Conservation (phyloP, 192 early-diverging fungal species). For the Chytriomyces confervae region DNA sequence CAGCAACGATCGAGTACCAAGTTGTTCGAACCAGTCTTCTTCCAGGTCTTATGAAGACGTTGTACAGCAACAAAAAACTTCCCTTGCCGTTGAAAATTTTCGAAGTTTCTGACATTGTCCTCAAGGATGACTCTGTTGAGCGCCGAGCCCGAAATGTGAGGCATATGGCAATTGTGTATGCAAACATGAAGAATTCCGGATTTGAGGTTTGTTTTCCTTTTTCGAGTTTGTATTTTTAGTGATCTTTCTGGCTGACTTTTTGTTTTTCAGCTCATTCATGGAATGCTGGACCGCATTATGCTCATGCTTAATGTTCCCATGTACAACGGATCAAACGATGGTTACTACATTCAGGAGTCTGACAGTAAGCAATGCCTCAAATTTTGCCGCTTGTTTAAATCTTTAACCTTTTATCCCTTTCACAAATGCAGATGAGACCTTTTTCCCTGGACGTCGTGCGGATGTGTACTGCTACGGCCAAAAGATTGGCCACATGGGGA, state of each 20-base stretch:
- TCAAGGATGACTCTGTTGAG: conserved; percentile 84
- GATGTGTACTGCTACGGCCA: conserved; percentile 74
- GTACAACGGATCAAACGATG: conserved; percentile 54
- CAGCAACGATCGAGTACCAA: conserved; percentile 82
- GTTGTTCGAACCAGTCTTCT: conserved; percentile 92
- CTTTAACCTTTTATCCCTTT: not conserved
- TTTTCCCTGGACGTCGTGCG: conserved; percentile 90
- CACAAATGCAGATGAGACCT: conserved; percentile 68
- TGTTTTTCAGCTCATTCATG: conserved; percentile 74
- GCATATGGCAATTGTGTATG: conserved; percentile 84
- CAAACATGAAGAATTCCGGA: conserved; percentile 75
- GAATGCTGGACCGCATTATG: conserved; percentile 90
- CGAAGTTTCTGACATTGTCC: conserved; percentile 92
- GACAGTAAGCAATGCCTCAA: conserved; percentile 56
- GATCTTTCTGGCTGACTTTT: not conserved
- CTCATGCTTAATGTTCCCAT: conserved; percentile 70
- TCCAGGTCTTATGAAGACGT: conserved; percentile 92
- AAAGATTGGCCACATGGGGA: conserved; percentile 84
- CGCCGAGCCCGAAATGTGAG: conserved; percentile 88
- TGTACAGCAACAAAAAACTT: conserved; percentile 83
- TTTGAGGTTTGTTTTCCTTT: conserved; percentile 65
- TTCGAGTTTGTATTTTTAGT: not conserved
- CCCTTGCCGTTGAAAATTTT: conserved; percentile 92
- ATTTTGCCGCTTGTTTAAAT: not conserved
- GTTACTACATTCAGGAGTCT: conserved; percentile 82